Base-by-base conservation (phyloP, 2,329 filamentous ascomycete genomes). In the Calonectria honghensis region DNA sequence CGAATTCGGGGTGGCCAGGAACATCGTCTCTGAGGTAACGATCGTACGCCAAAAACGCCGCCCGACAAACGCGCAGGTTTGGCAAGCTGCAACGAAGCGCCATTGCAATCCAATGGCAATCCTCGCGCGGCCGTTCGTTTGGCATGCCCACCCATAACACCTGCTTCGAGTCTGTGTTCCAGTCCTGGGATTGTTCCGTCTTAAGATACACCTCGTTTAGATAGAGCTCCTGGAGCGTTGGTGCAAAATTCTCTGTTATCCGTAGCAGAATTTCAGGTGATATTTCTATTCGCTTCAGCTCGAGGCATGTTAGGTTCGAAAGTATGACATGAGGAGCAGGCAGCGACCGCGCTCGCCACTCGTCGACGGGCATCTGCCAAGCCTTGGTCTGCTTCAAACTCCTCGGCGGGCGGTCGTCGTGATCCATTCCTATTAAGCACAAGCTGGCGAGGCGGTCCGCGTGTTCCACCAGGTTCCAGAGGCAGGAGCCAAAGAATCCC, bases 391-490 rank as follows among this genome's bases (percentile, higher is more conserved):
- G 83, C 77, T 85, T 87, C 50, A 87, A 69, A 3, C 82, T 81
- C 29, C 83, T 79, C 3, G 83, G 85, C 0, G 83, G 83, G 32
- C 83, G 83, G 45, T 85, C 84, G 31, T 87, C 85, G 24, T 85
- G 82, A 72, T 88, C 85, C 75, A 86, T 82, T n/a, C 88, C 88
- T 14, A 88, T 84, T 20, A 91, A 76, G 73, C 88, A 90, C 24
- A 91, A 81, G 57, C 85, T 89, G 75, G 86, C 82, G 16, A 91
- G 84, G 11, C 82, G 79, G 31, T 81, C 79, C 0, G 89, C 88
- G 64, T 87, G 86, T 63, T 85, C 85, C 20, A 90, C 86, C 51
- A 90, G 80, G 75, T 87, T 86, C 89, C 89, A 91, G 4, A 91
- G 82, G 69, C 87, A 86, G 48, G 84, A 83, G 27, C 85, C 85